phyloP scores from a whole-genome alignment of 2,329 filamentous ascomycete species.

The Trichophyton rubrum region DNA sequence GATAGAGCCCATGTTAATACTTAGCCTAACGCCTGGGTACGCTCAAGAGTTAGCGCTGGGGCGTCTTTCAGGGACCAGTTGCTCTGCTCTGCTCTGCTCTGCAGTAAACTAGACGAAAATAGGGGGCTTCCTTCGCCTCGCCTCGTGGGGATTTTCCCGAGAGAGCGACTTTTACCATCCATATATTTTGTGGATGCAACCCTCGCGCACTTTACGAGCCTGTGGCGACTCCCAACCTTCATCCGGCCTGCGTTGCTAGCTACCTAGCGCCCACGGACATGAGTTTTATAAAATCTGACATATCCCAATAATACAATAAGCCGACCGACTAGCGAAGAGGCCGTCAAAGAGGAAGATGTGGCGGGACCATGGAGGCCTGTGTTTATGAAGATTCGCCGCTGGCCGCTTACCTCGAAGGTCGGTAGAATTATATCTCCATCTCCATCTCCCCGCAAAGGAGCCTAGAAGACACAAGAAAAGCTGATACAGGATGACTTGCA shows the following conservation, averaged over 20 bases:
- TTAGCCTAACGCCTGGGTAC: too few species aligned
- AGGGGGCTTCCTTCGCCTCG: too few species aligned
- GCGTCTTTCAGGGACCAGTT: too few species aligned
- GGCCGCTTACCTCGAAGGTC: conserved; percentile 81
- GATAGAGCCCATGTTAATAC: too few species aligned
- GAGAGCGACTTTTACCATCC: not conserved
- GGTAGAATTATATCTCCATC: conserved; percentile 17
- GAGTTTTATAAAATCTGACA: not conserved
- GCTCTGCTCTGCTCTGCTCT: too few species aligned
- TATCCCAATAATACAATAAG: not conserved
- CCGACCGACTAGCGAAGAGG: not conserved
- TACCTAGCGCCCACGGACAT: not conserved
- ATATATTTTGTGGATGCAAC: not conserved
- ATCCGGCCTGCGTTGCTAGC: too few species aligned
- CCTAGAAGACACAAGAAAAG: not conserved
- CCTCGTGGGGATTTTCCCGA: too few species aligned
- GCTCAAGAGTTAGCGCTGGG: too few species aligned
- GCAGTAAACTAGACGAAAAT: too few species aligned
- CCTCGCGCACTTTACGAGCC: not conserved
- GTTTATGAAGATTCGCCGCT: conserved; percentile 78
- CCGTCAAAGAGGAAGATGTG: conserved; percentile 9
- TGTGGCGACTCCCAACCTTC: not conserved
- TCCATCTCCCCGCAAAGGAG: not conserved
- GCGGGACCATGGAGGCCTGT: conserved; percentile 63
- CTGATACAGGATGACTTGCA: conserved; percentile 15